Conservation (phyloP, 106 monocot genomes). For the Apostasia shenzhenica region DNA sequence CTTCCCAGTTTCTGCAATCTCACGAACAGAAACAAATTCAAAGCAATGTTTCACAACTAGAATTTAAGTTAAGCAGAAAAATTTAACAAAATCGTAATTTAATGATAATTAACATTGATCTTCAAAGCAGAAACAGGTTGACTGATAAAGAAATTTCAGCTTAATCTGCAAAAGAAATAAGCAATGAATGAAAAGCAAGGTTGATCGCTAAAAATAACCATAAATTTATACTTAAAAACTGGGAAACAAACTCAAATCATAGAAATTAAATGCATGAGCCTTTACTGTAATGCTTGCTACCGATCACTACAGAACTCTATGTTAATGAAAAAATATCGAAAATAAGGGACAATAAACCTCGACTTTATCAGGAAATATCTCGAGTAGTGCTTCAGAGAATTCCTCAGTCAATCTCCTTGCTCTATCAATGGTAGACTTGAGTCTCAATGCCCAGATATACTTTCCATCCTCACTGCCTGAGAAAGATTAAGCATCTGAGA, state of each 20-base stretch:
- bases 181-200: neutral
- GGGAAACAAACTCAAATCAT: too few relatives aligned
- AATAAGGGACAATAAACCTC: conserved; percentile 31
- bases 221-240: neutral
- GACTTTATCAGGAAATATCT: conserved; percentile 88
- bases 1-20: conserved; percentile 60
- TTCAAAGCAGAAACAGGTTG: neutral
- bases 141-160: neutral
- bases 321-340: neutral
- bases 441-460: conserved; percentile 73
- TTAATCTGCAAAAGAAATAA: neutral
- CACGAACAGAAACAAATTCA: neutral
- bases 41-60: neutral
- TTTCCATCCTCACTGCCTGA: conserved; percentile 75
- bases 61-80: neutral
- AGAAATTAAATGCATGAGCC: conserved; percentile 3
- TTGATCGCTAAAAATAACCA: neutral
- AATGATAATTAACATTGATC: too few relatives aligned
- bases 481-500: neutral
- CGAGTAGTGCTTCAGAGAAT: conserved; percentile 76
- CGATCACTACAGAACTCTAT: neutral
- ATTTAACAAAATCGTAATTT: too few relatives aligned
- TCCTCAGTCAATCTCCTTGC: conserved; percentile 86
- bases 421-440: conserved; percentile 91
- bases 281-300: neutral